These are phyloP conservation scores for Penicillium coffeae DNA, from an alignment of 495 filamentous ascomycete genomes.

Conservation along the genomic window DNA sequence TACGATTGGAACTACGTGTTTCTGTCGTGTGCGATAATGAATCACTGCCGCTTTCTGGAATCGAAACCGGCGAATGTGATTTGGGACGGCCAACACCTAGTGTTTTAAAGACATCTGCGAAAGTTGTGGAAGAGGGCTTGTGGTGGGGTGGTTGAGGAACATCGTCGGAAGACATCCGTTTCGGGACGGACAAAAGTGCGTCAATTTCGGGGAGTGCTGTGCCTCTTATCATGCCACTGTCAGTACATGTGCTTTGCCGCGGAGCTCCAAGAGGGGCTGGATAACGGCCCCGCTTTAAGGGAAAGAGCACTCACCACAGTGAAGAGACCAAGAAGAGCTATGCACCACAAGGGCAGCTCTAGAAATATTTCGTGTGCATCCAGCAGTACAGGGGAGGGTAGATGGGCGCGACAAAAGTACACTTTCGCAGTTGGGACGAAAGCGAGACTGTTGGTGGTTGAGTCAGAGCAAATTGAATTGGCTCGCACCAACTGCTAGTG, in stretches of 20 bases:
- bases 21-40: conserved; percentile 28
- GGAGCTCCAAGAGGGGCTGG: not conserved
- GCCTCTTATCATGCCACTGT: not conserved
- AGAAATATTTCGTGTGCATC: conserved; percentile 11
- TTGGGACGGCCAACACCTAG: conserved; percentile 40
- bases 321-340: not conserved
- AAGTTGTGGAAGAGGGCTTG: conserved; percentile 39
- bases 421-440: conserved; percentile 8
- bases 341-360: conserved; percentile 15
- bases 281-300: not conserved
- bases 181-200: conserved; percentile 8
- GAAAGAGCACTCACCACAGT: conserved; percentile 10
- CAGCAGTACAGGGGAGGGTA: conserved; percentile 9
- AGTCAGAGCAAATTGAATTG: conserved; percentile 3
- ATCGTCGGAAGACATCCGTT: conserved; percentile 50
- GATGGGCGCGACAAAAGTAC: conserved; percentile 13
- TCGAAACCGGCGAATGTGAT: conserved; percentile 36
- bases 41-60: conserved; percentile 34
- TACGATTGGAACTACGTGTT: conserved; percentile 26
- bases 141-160: conserved; percentile 32
- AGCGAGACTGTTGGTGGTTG: conserved; percentile 9
- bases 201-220: not conserved
- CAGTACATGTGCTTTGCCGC: conserved; percentile 7
- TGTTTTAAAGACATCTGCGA: conserved; percentile 46
- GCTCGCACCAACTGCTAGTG: not conserved